Conservation (phyloP, 2,329 filamentous ascomycete species). For the Aspergillus niger region DNA sequence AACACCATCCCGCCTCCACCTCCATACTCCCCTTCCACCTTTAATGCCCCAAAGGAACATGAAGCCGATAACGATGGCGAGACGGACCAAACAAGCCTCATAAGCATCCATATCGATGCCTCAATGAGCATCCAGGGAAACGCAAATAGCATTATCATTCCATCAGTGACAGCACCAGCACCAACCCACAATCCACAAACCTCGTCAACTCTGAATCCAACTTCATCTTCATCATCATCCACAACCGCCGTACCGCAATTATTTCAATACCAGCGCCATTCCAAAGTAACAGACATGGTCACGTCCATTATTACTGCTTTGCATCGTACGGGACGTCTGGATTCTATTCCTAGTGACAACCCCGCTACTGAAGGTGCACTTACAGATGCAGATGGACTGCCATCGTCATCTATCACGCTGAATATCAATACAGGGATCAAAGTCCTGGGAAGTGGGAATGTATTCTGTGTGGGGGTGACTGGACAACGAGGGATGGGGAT, state of each 20-base stretch:
- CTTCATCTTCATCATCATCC: not conserved
- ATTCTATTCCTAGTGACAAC: slow-evolving; percentile 8
- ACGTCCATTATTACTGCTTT: slow-evolving; percentile 28
- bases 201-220: slow-evolving; percentile 1
- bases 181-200: not conserved
- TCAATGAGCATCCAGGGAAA: slow-evolving; percentile 39
- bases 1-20: slow-evolving; percentile 23
- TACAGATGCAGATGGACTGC: not conserved
- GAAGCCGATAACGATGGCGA: not conserved
- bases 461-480: slow-evolving; percentile 21
- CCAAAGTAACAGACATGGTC: slow-evolving; percentile 29
- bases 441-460: slow-evolving; percentile 32
- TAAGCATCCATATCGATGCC: slow-evolving; percentile 39
- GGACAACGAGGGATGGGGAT: too few relatives aligned
- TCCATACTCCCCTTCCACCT: slow-evolving; percentile 22
- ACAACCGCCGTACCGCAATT: slow-evolving; percentile 14
- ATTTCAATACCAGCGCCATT: slow-evolving; percentile 24
- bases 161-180: slow-evolving; percentile 14
- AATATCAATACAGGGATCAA: slow-evolving; percentile 33
- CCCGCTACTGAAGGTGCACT: too few relatives aligned
- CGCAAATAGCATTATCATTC: slow-evolving; percentile 35
- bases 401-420: slow-evolving; percentile 22
- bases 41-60: not conserved
- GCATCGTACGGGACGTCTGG: slow-evolving; percentile 19
- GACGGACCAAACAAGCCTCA: slow-evolving; percentile 11